phyloP scores from a whole-genome alignment of 164 flowering plant genomes.

The Cinnamomum chago region DNA sequence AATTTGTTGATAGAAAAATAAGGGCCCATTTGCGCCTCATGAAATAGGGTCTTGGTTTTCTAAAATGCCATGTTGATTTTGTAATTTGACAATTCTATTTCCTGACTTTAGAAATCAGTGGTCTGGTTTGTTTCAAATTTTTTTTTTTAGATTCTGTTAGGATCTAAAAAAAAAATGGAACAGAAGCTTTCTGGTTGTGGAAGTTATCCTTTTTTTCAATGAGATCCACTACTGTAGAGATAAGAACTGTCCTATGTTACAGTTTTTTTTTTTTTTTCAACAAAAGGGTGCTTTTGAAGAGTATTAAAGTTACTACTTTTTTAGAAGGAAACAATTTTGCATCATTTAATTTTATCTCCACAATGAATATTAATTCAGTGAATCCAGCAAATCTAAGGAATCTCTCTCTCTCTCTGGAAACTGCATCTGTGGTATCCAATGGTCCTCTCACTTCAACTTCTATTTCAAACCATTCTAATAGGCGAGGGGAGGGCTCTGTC shows the following conservation, averaged over 20 bases:
- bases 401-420: too few species aligned
- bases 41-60: not conserved
- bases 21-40: not conserved
- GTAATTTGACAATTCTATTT: not conserved
- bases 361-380: too few species aligned
- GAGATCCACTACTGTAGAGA: not conserved
- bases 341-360: too few species aligned
- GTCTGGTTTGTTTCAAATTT: not conserved
- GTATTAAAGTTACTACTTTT: too few species aligned
- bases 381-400: too few species aligned
- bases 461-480: too few species aligned
- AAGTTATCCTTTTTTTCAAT: too few species aligned
- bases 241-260: not conserved
- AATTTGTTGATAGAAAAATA: not conserved
- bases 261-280: too few species aligned
- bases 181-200: not conserved
- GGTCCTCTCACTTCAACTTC: too few species aligned
- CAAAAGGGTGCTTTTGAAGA: not conserved
- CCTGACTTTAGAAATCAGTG: not conserved
- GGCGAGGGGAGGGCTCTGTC: too few species aligned
- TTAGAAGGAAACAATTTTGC: too few species aligned
- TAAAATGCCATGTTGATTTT: not conserved
- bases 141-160: not conserved
- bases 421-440: too few species aligned
- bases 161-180: not conserved